Percentiles rank a stretch among this genome's conserved stretches.
Conservation (phyloP, 108 stramenopile genomes). For the Pseudonitzschia multiseries region DNA sequence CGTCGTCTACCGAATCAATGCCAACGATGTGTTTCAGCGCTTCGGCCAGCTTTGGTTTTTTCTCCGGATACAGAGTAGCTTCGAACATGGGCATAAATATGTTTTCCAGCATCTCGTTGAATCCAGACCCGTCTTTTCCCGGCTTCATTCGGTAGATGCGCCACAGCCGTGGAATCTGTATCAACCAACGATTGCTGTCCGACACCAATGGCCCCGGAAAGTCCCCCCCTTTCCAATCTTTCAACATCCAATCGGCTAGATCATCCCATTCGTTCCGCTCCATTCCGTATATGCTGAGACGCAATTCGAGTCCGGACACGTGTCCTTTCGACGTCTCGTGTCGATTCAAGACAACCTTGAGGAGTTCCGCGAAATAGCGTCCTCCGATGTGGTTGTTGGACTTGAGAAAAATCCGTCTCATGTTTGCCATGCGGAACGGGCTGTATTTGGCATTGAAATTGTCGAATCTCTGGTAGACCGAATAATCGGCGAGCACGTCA, state of each 20-base stretch:
- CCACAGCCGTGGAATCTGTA: slow-evolving; percentile 97
- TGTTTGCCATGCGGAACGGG: slow-evolving; percentile 94
- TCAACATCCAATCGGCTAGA: slow-evolving; percentile 81
- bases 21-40: slow-evolving; percentile 95
- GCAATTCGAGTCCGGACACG: slow-evolving; percentile 91
- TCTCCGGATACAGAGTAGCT: slow-evolving; percentile 90
- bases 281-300: slow-evolving; percentile 97
- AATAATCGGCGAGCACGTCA: slow-evolving; percentile 98
- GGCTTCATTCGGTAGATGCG: slow-evolving; percentile 86
- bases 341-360: slow-evolving; percentile 86
- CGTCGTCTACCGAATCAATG: slow-evolving; percentile 99
- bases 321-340: slow-evolving; percentile 91
- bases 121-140: slow-evolving; percentile 47
- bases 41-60: slow-evolving; percentile 93
- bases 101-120: slow-evolving; percentile 94
- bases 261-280: slow-evolving; percentile 91
- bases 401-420: slow-evolving; percentile 99
- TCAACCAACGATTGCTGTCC: slow-evolving; percentile 96
- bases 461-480: slow-evolving; percentile 98
- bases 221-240: slow-evolving; percentile 65
- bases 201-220: slow-evolving; percentile 85
- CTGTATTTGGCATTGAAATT: slow-evolving; percentile 99
- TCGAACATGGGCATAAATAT: slow-evolving; percentile 97
- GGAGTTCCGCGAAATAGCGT: slow-evolving; percentile 92
- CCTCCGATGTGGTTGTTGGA: slow-evolving; percentile 90